A percentile compares a stretch with the other conserved stretches of the same genome.
These are phyloP conservation scores for Osmanthus fragrans DNA, from an alignment of 257 asterid genomes.

Conservation along the genomic window DNA sequence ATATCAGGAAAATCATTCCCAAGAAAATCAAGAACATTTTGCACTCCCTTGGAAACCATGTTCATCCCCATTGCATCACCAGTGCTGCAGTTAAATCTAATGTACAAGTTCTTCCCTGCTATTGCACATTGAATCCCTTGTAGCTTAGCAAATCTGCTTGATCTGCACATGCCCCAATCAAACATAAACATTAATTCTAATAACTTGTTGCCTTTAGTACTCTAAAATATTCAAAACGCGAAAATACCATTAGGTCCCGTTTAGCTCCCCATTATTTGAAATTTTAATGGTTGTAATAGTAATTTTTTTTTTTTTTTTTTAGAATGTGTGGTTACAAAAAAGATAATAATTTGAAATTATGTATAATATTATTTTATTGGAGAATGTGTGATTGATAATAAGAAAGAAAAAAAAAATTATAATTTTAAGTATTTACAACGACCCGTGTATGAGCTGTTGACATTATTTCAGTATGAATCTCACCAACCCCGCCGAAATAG, in stretches of 20 bases:
- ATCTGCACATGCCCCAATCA: constrained; percentile 32
- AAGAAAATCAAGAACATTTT: constrained; percentile 53
- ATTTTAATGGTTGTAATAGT: too few relatives aligned
- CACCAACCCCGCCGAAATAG: constrained; percentile 1
- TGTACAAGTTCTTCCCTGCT: constrained; percentile 54
- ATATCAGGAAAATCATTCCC: constrained; percentile 49
- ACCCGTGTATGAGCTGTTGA: neutral
- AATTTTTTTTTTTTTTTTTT: too few relatives aligned
- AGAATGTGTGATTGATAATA: too few relatives aligned
- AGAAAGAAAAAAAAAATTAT: too few relatives aligned
- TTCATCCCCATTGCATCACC: constrained; percentile 73
- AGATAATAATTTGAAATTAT: too few relatives aligned
- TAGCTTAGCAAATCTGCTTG: constrained; percentile 53
- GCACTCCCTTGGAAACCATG: constrained; percentile 63
- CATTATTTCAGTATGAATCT: neutral
- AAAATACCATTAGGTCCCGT: too few relatives aligned
- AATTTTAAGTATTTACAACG: neutral
- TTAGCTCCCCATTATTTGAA: too few relatives aligned
- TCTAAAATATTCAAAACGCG: too few relatives aligned
- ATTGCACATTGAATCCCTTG: constrained; percentile 49
- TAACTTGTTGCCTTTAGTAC: too few relatives aligned
- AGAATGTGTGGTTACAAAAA: too few relatives aligned
- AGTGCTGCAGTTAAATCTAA: constrained; percentile 55
- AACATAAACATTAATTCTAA: neutral
- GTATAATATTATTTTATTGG: too few relatives aligned